Percentiles rank a stretch among this genome's conserved stretches.
Evolutionary conservation across 169 alveolate genomes (phyloP).

Genomic region (Cyclospora cayetanensis): DNA sequence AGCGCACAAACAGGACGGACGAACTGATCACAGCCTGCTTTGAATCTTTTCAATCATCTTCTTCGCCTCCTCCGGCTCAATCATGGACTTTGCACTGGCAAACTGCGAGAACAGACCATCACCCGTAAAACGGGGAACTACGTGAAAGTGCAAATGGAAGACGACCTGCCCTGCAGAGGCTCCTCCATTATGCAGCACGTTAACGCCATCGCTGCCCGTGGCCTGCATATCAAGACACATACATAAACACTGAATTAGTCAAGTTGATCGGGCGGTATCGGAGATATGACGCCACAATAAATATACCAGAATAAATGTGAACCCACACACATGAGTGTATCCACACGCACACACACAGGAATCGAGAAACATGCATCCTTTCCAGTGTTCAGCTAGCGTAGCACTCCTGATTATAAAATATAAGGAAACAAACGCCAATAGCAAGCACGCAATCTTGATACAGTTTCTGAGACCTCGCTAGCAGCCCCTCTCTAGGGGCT

Average conservation of each 20-base stretch:
- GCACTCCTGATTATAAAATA: too few relatives aligned
- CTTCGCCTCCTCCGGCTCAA: slow-evolving; percentile 32
- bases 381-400: too few relatives aligned
- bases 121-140: slow-evolving; percentile 58
- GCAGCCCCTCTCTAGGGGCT: too few relatives aligned
- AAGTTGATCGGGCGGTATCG: too few relatives aligned
- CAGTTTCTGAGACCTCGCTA: too few relatives aligned
- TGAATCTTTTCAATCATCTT: slow-evolving; percentile 29
- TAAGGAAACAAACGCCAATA: too few relatives aligned
- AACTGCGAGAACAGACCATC: slow-evolving; percentile 54
- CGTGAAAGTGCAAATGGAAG: slow-evolving; percentile 66
- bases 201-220: slow-evolving; percentile 64
- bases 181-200: slow-evolving; percentile 72
- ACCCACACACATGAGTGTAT: background rate
- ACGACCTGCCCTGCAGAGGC: slow-evolving; percentile 72
- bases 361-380: too few relatives aligned
- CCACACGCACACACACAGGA: too few relatives aligned
- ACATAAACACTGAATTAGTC: too few relatives aligned
- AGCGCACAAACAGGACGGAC: background rate
- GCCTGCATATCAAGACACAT: too few relatives aligned
- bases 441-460: too few relatives aligned
- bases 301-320: background rate
- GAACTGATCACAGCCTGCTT: background rate
- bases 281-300: too few relatives aligned
- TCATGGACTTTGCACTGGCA: slow-evolving; percentile 63